Conservation (phyloP, 805 yeast genomes). For the Saccharomycopsis malanga region DNA sequence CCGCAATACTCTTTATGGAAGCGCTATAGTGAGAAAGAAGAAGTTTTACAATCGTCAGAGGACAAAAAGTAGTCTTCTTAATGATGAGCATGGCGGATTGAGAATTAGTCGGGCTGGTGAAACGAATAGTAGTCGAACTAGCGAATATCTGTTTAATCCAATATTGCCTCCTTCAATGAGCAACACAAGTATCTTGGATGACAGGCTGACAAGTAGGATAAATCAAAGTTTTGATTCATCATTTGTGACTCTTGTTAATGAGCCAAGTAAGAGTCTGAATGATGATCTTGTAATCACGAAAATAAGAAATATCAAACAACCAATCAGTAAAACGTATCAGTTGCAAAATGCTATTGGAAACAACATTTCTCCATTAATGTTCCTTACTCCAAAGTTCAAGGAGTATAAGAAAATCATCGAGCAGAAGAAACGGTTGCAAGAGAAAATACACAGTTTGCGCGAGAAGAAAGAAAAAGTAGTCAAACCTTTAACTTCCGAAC, state of each 20-base stretch:
- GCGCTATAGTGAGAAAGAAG: slow-evolving; percentile 1
- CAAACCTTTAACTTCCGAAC: slow-evolving; percentile 4
- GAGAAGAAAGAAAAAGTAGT: not conserved
- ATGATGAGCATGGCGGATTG: slow-evolving; percentile 1
- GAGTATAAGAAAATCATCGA: slow-evolving; percentile 18
- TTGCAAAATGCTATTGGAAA: not conserved
- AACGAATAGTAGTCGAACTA: not conserved
- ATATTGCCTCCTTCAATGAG: slow-evolving; percentile 1
- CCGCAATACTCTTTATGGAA: not conserved
- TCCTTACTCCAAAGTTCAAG: slow-evolving; percentile 12
- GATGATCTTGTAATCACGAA: slow-evolving; percentile 11
- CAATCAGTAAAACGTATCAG: slow-evolving; percentile 2
- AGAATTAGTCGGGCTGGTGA: not conserved
- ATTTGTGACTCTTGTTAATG: not conserved
- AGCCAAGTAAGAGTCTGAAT: not conserved
- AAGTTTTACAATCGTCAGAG: not conserved
- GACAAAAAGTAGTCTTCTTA: not conserved
- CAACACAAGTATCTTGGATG: not conserved
- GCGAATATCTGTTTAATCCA: not conserved
- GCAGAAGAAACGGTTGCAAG: slow-evolving; percentile 14
- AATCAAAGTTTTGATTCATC: not conserved
- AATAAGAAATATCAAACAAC: not conserved
- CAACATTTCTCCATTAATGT: slow-evolving; percentile 1
- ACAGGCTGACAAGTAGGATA: no score
- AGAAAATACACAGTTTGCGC: slow-evolving; percentile 5